Base-by-base conservation (phyloP, 2,329 filamentous ascomycete genomes). In the Myriosclerotinia duriaeana region DNA sequence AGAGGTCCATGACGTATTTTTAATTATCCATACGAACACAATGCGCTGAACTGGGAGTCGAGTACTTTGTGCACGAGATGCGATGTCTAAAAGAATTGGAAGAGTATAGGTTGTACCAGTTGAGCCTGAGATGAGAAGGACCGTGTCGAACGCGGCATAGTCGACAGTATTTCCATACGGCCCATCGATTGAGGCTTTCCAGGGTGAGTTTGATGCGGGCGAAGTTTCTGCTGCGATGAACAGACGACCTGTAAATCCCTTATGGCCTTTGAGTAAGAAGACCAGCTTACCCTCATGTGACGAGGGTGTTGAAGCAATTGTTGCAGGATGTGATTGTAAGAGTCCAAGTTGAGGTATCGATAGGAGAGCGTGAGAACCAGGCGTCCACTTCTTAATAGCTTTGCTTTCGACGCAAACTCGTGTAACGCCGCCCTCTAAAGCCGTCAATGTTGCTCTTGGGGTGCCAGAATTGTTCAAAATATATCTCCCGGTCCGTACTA, bases 21-120 rank as follows among this genome's bases (percentile, higher is more conserved):
- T 82, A 3, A 86, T 81, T 11, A 84, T 76, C 26, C 87, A 74
- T 2, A 86, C 73, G 34, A 87, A 82, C 26, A 87, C 82, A 3
- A 87, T 76, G 30, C 83, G 77, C 64, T 80, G 81, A 11, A 81
- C 76, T 76, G 0, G 78, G 72, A 72, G 80, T 83, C 2, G 66
- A 20, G 50, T n/a, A 9, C 66, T 65, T 53, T 68, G 61, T 20
- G 63, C 70, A 26, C 72, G 71, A 15, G 65, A 38, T 30, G 71
- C 70, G 14, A 73, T 65, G 46, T 70, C 70, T 8, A 73, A 68
- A 14, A 88, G 77, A 2, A 88, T 84, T 0, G 86, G 84, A 8
- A 88, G 75, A 0, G 83, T 85, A 65, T 86, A 88, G 2, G 85
- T 87, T 0, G 84, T 82, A 15, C 86, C 86, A 0, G 86, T 88